Percentiles rank a stretch among this genome's conserved stretches.
These are phyloP conservation scores for Phycomyces blakesleeanus DNA, from an alignment of 192 early-diverging fungal species.

Conservation along the genomic window DNA sequence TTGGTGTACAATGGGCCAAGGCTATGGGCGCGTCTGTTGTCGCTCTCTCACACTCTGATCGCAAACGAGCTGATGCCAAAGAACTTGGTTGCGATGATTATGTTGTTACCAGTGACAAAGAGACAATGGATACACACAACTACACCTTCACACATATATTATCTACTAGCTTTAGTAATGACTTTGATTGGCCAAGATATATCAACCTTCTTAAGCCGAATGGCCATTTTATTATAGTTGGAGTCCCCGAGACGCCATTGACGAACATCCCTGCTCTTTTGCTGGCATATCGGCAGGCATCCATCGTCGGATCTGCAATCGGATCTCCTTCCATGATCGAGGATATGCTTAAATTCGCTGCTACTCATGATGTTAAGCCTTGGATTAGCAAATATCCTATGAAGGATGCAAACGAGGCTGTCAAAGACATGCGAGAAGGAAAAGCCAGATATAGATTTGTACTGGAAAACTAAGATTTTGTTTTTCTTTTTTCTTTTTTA, in stretches of 20 bases:
- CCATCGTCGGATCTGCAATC: slow-evolving; percentile 52
- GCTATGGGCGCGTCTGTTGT: slow-evolving; percentile 48
- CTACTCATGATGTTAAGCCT: slow-evolving; percentile 49
- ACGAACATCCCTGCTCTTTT: slow-evolving; percentile 12
- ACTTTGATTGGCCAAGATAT: slow-evolving; percentile 22
- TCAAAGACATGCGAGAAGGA: slow-evolving; percentile 56
- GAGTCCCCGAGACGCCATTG: slow-evolving; percentile 45
- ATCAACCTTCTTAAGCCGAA: slow-evolving; percentile 19
- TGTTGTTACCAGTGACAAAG: slow-evolving; percentile 15
- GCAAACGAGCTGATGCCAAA: slow-evolving; percentile 56
- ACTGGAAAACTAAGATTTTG: slow-evolving; percentile 49
- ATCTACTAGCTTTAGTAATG: slow-evolving; percentile 5
- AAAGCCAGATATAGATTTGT: slow-evolving; percentile 70
- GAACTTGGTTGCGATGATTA: slow-evolving; percentile 54
- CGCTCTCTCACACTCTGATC: slow-evolving; percentile 52
- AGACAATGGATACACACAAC: slow-evolving; percentile 7
- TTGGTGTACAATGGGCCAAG: slow-evolving; percentile 55
- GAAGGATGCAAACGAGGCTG: slow-evolving; percentile 57
- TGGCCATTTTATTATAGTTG: slow-evolving; percentile 62
- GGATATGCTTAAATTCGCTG: slow-evolving; percentile 58
- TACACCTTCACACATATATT: slow-evolving; percentile 30
- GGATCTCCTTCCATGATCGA: slow-evolving; percentile 48
- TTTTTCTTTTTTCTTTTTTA: too few species aligned
- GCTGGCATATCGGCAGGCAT: slow-evolving; percentile 27
- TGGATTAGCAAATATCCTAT: slow-evolving; percentile 55